Conservation (phyloP, 176 grass and related monocot species). For the Melocanna baccifera region DNA sequence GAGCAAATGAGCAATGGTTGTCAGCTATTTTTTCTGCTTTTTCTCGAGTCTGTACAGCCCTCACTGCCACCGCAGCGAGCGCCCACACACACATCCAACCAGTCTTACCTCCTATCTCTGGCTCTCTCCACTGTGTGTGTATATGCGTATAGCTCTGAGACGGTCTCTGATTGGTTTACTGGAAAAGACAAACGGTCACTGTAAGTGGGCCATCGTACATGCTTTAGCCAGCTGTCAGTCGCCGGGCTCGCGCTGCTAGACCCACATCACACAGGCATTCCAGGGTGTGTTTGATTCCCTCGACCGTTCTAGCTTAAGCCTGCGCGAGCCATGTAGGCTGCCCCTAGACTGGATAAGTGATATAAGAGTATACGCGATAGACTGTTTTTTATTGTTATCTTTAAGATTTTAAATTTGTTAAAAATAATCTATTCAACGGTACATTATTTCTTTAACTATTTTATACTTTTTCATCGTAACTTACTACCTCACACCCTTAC, state of each 20-base stretch:
- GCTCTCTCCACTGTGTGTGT: background rate
- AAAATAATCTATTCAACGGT: too few relatives aligned
- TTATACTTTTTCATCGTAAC: too few relatives aligned
- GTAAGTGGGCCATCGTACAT: background rate
- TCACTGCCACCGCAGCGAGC: constrained; percentile 9
- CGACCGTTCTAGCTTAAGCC: too few relatives aligned
- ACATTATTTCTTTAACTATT: too few relatives aligned
- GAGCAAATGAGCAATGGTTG: constrained; percentile 42
- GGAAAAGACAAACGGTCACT: background rate
- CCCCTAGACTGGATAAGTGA: too few relatives aligned
- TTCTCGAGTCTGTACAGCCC: constrained; percentile 23
- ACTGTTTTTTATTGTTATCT: too few relatives aligned
- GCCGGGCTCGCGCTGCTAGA: background rate
- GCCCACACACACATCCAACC: background rate
- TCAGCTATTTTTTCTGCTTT: constrained; percentile 38
- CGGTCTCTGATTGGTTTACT: background rate
- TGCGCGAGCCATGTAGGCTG: too few relatives aligned
- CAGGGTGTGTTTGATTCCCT: too few relatives aligned
- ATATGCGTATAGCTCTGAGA: background rate
- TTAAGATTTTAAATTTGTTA: too few relatives aligned
- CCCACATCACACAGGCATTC: too few relatives aligned
- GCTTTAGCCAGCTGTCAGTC: background rate
- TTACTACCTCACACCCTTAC: too few relatives aligned
- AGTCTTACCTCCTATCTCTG: background rate
- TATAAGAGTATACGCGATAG: too few relatives aligned